Evolutionary conservation across 352 stramenopile species (phyloP).

Genomic region (Pythium phragmiticola): DNA sequence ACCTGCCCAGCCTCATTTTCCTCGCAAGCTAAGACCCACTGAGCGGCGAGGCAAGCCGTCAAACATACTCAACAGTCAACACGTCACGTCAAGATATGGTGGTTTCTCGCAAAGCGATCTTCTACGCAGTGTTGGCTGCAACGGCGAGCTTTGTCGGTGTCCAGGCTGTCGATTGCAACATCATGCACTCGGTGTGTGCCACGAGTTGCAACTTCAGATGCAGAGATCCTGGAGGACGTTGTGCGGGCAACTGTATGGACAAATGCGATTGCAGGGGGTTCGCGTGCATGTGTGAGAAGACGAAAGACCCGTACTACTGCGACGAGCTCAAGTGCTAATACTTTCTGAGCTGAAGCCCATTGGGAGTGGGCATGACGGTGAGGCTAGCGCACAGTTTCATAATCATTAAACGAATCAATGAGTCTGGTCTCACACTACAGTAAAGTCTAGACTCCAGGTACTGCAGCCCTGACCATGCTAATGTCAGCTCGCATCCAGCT

Average conservation of each 20-base stretch:
- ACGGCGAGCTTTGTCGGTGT: background rate
- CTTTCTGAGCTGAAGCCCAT: no score
- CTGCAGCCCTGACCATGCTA: no score
- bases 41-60: no score
- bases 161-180: slow-evolving; percentile 1
- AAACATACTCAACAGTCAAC: no score
- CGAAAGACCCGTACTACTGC: background rate
- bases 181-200: background rate
- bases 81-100: background rate
- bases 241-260: background rate
- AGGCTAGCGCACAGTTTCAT: no score
- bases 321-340: background rate
- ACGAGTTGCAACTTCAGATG: background rate
- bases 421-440: no score
- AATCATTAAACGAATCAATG: no score
- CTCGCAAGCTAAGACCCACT: no score
- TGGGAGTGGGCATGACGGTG: no score
- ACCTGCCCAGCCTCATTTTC: no score
- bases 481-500: no score
- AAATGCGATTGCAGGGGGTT: background rate
- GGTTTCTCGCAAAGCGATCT: background rate
- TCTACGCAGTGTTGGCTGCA: background rate
- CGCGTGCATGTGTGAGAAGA: background rate
- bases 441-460: no score
- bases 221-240: background rate